Evolutionary conservation across 139 green algal species (phyloP), one percentile per base, ranked within the genome.

Genomic region (Micractinium sp.): DNA sequence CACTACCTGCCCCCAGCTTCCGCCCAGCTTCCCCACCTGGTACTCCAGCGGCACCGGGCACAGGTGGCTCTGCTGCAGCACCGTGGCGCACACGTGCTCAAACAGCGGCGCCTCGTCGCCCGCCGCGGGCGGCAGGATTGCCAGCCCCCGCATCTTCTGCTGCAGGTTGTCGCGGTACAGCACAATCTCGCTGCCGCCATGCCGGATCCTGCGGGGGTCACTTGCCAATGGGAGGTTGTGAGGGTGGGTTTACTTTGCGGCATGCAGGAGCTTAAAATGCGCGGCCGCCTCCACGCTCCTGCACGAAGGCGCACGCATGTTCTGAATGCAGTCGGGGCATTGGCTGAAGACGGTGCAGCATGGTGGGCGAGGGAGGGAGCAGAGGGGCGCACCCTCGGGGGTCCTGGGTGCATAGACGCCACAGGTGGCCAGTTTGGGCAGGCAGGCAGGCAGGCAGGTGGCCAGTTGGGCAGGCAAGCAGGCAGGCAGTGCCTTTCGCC

Each of bases 41-140:
- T 88, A 90, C 38, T 95, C 93, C 69, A 99, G 90, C 0, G 97
- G 97, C 76, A 99, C 89, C 2, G 97, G 97, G 87, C 95, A 97
- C 85, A 99, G 93, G 92, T 98, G 96, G 22, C 84, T 91, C 92
- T 99, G 96, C 94, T 99, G 97, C 90, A 99, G 92, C 74, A 99
- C 83, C 56, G 97, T 99, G 47, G 93, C 91, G 20, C 92, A 91
- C 29, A 98, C 79, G 83, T 99, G 95, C 39, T 93, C 82, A 88
- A 94, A 92, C 20, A 90, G 31, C 69, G 85, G 82, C 29, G 77
- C 71, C 22, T 76, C 92, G 41, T 85, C 88, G 80, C 4, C 84
- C 89, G 87, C 87, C 39, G 73, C 7, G 0, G 90, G 87, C 16
- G 94, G 90, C 81, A 97, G 61, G 47, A 97, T 90, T 85, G 92